Evolutionary conservation across 2,329 filamentous ascomycete species (phyloP).

Genomic region (Penicillium glabrum): DNA sequence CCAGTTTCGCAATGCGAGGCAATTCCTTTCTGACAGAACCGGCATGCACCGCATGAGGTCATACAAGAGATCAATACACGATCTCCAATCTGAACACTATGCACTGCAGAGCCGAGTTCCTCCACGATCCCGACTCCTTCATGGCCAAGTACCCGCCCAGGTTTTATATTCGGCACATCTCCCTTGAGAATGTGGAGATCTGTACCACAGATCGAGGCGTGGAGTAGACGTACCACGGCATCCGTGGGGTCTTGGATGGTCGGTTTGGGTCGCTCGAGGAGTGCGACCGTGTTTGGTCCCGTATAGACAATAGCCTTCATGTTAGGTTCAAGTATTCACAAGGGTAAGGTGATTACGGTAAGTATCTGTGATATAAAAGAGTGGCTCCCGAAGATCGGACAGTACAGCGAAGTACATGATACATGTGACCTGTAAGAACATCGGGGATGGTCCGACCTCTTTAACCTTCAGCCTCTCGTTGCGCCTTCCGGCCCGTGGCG

Average conservation of each 20-base stretch:
- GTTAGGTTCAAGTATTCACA: not conserved
- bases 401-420: not conserved
- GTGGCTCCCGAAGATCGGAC: not conserved
- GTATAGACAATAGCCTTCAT: constrained; percentile 54
- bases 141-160: constrained; percentile 53
- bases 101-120: constrained; percentile 46
- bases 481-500: constrained; percentile 1
- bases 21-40: constrained; percentile 53
- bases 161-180: constrained; percentile 50
- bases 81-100: constrained; percentile 51
- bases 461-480: not conserved
- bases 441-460: not conserved
- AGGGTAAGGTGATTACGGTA: not conserved
- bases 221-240: constrained; percentile 50
- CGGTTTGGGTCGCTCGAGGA: constrained; percentile 47
- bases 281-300: constrained; percentile 31
- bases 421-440: not conserved
- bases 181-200: constrained; percentile 59
- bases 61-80: constrained; percentile 55
- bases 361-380: not conserved
- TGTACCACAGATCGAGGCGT: constrained; percentile 55
- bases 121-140: constrained; percentile 55
- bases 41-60: constrained; percentile 52
- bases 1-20: constrained; percentile 54
- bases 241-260: constrained; percentile 46